These are phyloP conservation scores for Davidsoniella eucalypti DNA, from an alignment of 2,329 filamentous ascomycete species.

Conservation along the genomic window DNA sequence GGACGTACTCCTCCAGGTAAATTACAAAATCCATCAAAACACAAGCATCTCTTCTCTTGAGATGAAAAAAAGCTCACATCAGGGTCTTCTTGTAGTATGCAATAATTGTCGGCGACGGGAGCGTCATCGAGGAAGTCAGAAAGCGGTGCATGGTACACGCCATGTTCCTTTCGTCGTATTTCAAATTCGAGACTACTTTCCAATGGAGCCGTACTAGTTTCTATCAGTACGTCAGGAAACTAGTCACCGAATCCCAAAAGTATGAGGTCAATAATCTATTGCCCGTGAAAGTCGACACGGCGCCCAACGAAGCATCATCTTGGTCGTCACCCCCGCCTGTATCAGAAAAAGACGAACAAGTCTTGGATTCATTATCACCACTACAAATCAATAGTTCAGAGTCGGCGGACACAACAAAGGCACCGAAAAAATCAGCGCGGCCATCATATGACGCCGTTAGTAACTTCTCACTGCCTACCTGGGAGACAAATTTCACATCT, in stretches of 20 bases:
- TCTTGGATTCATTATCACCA: too few relatives aligned
- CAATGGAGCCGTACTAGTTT: constrained; percentile 32
- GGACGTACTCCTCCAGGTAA: constrained; percentile 21
- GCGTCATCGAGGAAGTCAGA: constrained; percentile 32
- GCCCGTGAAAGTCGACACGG: constrained; percentile 15
- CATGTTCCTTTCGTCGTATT: constrained; percentile 35
- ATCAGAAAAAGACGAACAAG: too few relatives aligned
- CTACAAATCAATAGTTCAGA: too few relatives aligned
- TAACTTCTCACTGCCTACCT: too few relatives aligned
- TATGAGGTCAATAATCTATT: constrained; percentile 12
- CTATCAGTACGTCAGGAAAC: constrained; percentile 28
- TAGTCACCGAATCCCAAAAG: background rate
- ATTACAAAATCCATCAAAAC: background rate
- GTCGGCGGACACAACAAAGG: too few relatives aligned
- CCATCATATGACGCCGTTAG: too few relatives aligned
- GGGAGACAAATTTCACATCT: too few relatives aligned
- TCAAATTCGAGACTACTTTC: constrained; percentile 25
- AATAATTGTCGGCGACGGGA: constrained; percentile 34
- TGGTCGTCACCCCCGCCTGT: too few relatives aligned
- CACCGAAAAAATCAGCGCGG: too few relatives aligned
- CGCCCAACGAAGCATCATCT: background rate
- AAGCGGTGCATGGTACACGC: constrained; percentile 31
- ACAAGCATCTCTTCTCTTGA: background rate
- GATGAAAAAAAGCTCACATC: background rate
- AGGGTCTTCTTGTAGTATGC: constrained; percentile 27